Conservation (phyloP, 2,329 filamentous ascomycete genomes). For the Ophiostoma perfectum region DNA sequence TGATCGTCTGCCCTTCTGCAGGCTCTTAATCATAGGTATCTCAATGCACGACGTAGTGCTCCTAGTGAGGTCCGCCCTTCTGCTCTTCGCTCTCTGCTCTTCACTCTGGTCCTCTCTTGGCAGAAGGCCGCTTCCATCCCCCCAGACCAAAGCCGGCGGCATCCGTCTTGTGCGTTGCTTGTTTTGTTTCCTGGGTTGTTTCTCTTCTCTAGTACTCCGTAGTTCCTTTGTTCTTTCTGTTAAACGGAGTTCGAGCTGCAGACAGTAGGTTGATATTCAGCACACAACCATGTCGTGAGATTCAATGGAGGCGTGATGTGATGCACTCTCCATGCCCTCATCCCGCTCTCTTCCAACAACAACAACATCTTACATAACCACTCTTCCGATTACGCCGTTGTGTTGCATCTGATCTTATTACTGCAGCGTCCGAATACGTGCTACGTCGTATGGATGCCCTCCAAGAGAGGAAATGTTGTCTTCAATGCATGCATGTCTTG, state of each 20-base stretch:
- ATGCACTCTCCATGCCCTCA: too few relatives aligned
- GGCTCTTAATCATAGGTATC: background rate
- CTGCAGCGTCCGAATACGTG: background rate
- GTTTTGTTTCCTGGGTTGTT: background rate
- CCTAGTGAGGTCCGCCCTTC: background rate
- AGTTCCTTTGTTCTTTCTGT: background rate
- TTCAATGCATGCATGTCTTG: background rate
- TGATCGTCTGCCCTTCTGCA: background rate
- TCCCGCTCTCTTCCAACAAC: too few relatives aligned
- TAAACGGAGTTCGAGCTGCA: too few relatives aligned
- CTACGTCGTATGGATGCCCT: background rate
- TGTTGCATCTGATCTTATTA: too few relatives aligned
- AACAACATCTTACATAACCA: too few relatives aligned
- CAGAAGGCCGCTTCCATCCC: background rate
- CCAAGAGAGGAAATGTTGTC: background rate
- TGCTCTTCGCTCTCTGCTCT: background rate
- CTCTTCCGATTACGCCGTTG: background rate
- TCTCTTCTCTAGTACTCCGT: too few relatives aligned
- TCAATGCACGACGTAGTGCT: background rate
- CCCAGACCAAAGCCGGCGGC: background rate
- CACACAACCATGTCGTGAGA: too few relatives aligned
- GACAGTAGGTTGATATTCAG: too few relatives aligned
- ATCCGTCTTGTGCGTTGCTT: slow-evolving; percentile 8
- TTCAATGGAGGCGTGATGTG: too few relatives aligned
- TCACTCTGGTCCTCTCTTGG: background rate